phyloP scores from a whole-genome alignment of 495 filamentous ascomycete genomes.

The Aspergillus sparsus region DNA sequence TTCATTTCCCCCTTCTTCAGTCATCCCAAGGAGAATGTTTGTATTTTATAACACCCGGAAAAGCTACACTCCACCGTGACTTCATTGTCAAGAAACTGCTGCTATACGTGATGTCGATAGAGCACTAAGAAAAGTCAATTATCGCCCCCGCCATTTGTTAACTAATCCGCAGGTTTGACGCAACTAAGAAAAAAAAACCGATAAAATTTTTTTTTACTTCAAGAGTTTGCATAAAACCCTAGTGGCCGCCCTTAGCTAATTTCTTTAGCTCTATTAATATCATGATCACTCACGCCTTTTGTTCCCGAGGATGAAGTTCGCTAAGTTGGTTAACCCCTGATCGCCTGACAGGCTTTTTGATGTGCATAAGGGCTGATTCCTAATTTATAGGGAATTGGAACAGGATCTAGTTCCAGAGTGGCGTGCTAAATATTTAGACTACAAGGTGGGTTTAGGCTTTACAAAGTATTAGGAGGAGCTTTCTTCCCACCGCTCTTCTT shows the following conservation, averaged over 20 bases:
- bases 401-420: constrained; percentile 89
- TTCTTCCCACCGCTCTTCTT: not conserved
- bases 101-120: constrained; percentile 12
- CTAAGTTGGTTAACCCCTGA: constrained; percentile 49
- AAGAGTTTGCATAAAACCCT: constrained; percentile 13
- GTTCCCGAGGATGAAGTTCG: constrained; percentile 59
- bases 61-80: not conserved
- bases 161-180: not conserved
- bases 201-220: not conserved
- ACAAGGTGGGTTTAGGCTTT: constrained; percentile 61
- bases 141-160: not conserved
- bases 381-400: constrained; percentile 67
- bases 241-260: constrained; percentile 13
- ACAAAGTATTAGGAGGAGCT: not conserved
- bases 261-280: constrained; percentile 15
- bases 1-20: not conserved
- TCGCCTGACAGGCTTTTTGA: constrained; percentile 11
- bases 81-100: constrained; percentile 1
- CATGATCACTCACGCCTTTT: constrained; percentile 27
- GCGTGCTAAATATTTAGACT: constrained; percentile 88
- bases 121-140: constrained; percentile 19
- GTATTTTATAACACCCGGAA: not conserved
- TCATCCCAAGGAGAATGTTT: not conserved
- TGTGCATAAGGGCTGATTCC: constrained; percentile 10
- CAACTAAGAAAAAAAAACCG: not conserved